A percentile compares a stretch with the other conserved stretches of the same genome.
Conservation (phyloP, 495 filamentous ascomycete species). For the Xylaria grammica region DNA sequence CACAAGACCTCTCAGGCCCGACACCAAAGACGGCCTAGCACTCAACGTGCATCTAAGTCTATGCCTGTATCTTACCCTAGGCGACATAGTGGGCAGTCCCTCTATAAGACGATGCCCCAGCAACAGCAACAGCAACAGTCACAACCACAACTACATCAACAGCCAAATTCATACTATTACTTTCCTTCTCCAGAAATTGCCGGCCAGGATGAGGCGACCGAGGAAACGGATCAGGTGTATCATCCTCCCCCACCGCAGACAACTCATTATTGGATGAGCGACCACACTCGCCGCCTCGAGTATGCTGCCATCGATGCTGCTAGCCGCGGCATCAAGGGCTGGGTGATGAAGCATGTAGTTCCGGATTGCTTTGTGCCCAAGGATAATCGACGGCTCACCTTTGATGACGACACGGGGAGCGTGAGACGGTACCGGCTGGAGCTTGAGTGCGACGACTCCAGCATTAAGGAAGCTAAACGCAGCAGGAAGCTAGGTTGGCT, state of each 20-base stretch:
- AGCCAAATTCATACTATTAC: conserved; percentile 49
- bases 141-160: conserved; percentile 40
- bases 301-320: conserved; percentile 65
- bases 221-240: conserved; percentile 24
- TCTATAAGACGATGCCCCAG: conserved; percentile 32
- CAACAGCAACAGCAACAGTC: conserved; percentile 41
- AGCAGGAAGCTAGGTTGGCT: conserved; percentile 36
- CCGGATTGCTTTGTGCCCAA: conserved; percentile 60
- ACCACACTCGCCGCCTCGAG: conserved; percentile 57
- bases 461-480: conserved; percentile 25
- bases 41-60: conserved; percentile 42
- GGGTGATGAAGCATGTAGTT: conserved; percentile 56
- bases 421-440: conserved; percentile 60
- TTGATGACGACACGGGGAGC: conserved; percentile 59
- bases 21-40: conserved; percentile 40
- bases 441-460: conserved; percentile 39
- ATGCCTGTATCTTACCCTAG: conserved; percentile 33
- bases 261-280: conserved; percentile 63
- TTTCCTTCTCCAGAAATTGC: conserved; percentile 46
- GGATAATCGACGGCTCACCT: conserved; percentile 47
- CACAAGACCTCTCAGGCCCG: conserved; percentile 11
- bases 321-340: conserved; percentile 56
- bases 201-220: conserved; percentile 23
- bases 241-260: conserved; percentile 55
- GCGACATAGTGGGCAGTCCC: conserved; percentile 32